phyloP scores from a whole-genome alignment of 176 grass and related monocot species.

The Triticum urartu region DNA sequence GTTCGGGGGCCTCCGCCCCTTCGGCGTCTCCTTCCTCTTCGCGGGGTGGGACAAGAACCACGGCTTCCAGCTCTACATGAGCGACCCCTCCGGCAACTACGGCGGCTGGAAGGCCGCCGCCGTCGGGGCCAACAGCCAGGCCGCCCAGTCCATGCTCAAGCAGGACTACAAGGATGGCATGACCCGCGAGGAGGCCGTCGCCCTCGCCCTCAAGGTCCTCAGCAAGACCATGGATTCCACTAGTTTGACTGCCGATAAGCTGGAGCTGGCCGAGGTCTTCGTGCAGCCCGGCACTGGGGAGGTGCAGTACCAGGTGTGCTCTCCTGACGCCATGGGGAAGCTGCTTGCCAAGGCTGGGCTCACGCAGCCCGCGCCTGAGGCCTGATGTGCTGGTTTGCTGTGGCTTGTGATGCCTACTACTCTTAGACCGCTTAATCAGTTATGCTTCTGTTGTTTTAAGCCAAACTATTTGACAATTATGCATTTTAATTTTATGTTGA shows the following conservation, averaged over 20 bases:
- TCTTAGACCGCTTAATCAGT: constrained; percentile 44
- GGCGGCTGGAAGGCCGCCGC: constrained; percentile 91
- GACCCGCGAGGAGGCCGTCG: constrained; percentile 78
- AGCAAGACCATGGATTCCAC: constrained; percentile 97
- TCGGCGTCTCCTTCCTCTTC: constrained; percentile 94
- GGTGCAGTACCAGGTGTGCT: constrained; percentile 87
- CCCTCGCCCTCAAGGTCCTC: constrained; percentile 79
- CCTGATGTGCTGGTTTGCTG: constrained; percentile 46
- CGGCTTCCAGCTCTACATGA: constrained; percentile 94
- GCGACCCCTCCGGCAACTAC: constrained; percentile 85
- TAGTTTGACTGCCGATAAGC: constrained; percentile 75
- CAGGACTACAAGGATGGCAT: constrained; percentile 89
- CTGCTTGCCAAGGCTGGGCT: constrained; percentile 66
- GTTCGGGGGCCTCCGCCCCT: constrained; percentile 92
- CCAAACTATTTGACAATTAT: constrained; percentile 36
- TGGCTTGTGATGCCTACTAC: constrained; percentile 29
- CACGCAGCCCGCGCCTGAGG: constrained; percentile 53
- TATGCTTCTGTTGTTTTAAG: constrained; percentile 35
- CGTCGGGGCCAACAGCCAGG: constrained; percentile 89
- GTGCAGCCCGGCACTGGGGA: constrained; percentile 56
- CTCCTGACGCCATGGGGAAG: constrained; percentile 58
- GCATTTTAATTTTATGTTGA: constrained; percentile 31
- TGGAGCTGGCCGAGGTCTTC: constrained; percentile 86
- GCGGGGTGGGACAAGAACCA: constrained; percentile 87
- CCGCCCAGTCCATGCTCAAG: constrained; percentile 92